Percentiles rank a stretch among this genome's conserved stretches.
Conservation (phyloP, 2,329 filamentous ascomycete species). For the Pyricularia sp. region DNA sequence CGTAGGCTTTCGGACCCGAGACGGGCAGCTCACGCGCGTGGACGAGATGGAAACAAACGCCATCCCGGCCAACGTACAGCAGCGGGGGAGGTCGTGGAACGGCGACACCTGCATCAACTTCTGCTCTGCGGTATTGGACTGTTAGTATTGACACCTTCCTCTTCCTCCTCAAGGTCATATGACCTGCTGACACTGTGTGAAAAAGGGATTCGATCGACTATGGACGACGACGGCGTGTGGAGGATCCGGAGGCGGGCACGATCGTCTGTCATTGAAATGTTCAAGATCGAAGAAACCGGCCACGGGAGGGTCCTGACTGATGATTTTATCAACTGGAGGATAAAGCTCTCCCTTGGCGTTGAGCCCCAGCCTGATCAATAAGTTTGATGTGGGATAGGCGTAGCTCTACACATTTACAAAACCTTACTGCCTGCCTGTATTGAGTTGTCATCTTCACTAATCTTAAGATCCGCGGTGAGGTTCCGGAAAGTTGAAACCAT, state of each 20-base stretch:
- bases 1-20: slow-evolving; percentile 67
- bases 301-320: slow-evolving; percentile 64
- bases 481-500: neutral
- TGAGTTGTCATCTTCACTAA: neutral
- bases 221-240: slow-evolving; percentile 67
- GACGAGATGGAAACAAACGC: slow-evolving; percentile 69
- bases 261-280: slow-evolving; percentile 57
- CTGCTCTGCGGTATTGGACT: slow-evolving; percentile 61
- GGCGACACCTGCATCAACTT: slow-evolving; percentile 92
- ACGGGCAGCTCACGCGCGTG: slow-evolving; percentile 58
- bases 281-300: slow-evolving; percentile 58
- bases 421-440: neutral
- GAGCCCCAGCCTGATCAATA: slow-evolving; percentile 5
- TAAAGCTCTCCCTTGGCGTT: slow-evolving; percentile 31
- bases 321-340: slow-evolving; percentile 65
- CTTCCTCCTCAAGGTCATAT: neutral
- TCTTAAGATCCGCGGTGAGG: neutral
- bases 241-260: slow-evolving; percentile 56
- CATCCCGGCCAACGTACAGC: slow-evolving; percentile 65
- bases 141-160: slow-evolving; percentile 30
- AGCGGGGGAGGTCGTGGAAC: slow-evolving; percentile 63
- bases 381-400: neutral
- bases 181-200: neutral
- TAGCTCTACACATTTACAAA: neutral
- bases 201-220: slow-evolving; percentile 48